phyloP scores from a whole-genome alignment of 2,329 filamentous ascomycete species.

The Paraphaeosphaeria sporulosa region DNA sequence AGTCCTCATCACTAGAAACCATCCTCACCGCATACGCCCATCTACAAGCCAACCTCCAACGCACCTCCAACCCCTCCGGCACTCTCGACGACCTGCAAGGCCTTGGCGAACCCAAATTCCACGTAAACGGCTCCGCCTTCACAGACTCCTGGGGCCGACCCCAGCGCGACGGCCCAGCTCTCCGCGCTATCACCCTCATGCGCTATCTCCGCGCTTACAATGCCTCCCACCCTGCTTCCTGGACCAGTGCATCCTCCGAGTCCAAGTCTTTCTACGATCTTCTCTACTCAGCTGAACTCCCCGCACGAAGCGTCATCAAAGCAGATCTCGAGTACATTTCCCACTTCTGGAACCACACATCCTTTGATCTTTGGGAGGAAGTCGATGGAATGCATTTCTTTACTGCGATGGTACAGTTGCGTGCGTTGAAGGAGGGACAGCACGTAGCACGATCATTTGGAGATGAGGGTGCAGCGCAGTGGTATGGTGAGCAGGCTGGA shows the following conservation, averaged over 20 bases:
- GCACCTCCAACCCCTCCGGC: slow-evolving; percentile 49
- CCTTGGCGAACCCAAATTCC: slow-evolving; percentile 55
- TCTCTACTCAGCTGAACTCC: slow-evolving; percentile 48
- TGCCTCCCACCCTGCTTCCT: slow-evolving; percentile 47
- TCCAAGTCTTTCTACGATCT: slow-evolving; percentile 38
- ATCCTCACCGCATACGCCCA: slow-evolving; percentile 44
- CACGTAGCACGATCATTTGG: slow-evolving; percentile 43
- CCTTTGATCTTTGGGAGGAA: slow-evolving; percentile 58
- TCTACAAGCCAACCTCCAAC: slow-evolving; percentile 48
- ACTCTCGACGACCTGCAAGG: slow-evolving; percentile 44
- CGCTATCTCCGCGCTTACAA: slow-evolving; percentile 52
- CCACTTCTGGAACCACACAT: slow-evolving; percentile 50
- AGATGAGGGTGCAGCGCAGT: slow-evolving; percentile 48
- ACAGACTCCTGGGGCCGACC: slow-evolving; percentile 52
- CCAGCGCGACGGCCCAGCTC: slow-evolving; percentile 54
- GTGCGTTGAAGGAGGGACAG: slow-evolving; percentile 47
- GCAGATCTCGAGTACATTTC: slow-evolving; percentile 55
- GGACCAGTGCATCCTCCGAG: slow-evolving; percentile 33
- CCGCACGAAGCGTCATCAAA: slow-evolving; percentile 52
- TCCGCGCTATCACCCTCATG: slow-evolving; percentile 54
- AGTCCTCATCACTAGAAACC: slow-evolving; percentile 16
- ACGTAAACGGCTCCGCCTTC: slow-evolving; percentile 48
- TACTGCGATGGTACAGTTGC: slow-evolving; percentile 48
- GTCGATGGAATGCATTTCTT: slow-evolving; percentile 54
- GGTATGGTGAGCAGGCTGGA: slow-evolving; percentile 49